phyloP scores from a whole-genome alignment of 2,329 filamentous ascomycete species.

The Fusarium sp. region DNA sequence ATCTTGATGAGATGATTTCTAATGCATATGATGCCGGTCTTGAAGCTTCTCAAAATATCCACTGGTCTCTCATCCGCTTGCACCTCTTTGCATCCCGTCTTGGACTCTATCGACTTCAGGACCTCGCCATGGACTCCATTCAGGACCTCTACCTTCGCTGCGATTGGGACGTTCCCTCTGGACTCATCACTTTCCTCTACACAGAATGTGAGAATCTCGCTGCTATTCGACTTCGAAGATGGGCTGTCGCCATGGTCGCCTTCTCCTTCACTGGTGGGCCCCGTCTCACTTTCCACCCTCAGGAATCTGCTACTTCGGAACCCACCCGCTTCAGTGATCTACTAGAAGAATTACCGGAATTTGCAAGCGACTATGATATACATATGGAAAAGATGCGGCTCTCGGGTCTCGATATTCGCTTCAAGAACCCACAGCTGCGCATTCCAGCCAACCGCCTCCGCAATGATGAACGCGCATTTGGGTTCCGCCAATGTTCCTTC shows the following conservation, averaged over 20 bases:
- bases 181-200: slow-evolving; percentile 64
- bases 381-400: slow-evolving; percentile 64
- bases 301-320: slow-evolving; percentile 44
- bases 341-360: slow-evolving; percentile 57
- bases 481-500: slow-evolving; percentile 70
- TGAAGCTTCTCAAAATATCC: slow-evolving; percentile 54
- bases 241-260: slow-evolving; percentile 70
- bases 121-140: slow-evolving; percentile 66
- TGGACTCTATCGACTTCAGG: slow-evolving; percentile 62
- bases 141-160: slow-evolving; percentile 68
- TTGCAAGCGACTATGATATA: slow-evolving; percentile 61
- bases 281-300: slow-evolving; percentile 45
- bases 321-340: slow-evolving; percentile 55
- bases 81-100: slow-evolving; percentile 67
- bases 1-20: slow-evolving; percentile 55
- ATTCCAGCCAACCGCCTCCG: slow-evolving; percentile 65
- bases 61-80: slow-evolving; percentile 66
- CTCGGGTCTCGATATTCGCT: slow-evolving; percentile 61
- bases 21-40: slow-evolving; percentile 45
- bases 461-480: slow-evolving; percentile 67
- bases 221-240: slow-evolving; percentile 65
- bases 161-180: slow-evolving; percentile 67
- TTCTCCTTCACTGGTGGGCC: slow-evolving; percentile 59
- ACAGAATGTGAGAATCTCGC: slow-evolving; percentile 61
- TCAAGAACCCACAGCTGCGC: slow-evolving; percentile 70